Conservation (phyloP, 306 rosid species). For the Canavalia gladiata region DNA sequence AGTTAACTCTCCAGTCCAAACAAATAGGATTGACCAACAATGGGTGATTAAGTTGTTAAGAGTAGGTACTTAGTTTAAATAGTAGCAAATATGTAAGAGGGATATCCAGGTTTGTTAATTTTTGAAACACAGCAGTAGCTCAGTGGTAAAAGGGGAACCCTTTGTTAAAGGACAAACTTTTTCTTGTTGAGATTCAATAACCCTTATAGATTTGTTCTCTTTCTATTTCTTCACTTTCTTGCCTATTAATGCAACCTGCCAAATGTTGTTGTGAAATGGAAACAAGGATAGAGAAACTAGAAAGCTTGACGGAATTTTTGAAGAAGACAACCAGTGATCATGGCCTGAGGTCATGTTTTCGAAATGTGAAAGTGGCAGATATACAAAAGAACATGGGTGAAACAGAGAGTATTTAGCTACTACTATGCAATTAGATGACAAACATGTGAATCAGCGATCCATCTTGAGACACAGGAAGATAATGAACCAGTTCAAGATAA, state of each 20-base stretch:
- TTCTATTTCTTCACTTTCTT: background rate
- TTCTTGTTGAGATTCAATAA: background rate
- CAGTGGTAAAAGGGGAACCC: background rate
- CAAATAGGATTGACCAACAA: background rate
- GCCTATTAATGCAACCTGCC: too few species aligned
- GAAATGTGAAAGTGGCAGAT: too few species aligned
- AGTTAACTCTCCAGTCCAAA: background rate
- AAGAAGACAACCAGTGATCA: too few species aligned
- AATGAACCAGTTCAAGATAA: too few species aligned
- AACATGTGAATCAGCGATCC: too few species aligned
- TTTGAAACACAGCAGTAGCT: background rate
- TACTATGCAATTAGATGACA: too few species aligned
- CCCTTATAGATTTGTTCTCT: background rate
- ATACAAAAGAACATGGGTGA: too few species aligned
- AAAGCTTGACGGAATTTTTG: background rate
- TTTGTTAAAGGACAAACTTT: background rate
- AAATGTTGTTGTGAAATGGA: background rate
- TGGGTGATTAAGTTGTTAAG: background rate
- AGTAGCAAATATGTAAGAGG: background rate
- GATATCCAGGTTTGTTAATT: background rate
- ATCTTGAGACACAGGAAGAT: too few species aligned
- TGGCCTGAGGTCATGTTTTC: too few species aligned
- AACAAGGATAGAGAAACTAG: background rate
- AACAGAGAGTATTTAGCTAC: too few species aligned
- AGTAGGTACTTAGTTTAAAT: background rate